Conservation (phyloP, 1,284 basidiomycete species). For the Porogramme epimiltina region DNA sequence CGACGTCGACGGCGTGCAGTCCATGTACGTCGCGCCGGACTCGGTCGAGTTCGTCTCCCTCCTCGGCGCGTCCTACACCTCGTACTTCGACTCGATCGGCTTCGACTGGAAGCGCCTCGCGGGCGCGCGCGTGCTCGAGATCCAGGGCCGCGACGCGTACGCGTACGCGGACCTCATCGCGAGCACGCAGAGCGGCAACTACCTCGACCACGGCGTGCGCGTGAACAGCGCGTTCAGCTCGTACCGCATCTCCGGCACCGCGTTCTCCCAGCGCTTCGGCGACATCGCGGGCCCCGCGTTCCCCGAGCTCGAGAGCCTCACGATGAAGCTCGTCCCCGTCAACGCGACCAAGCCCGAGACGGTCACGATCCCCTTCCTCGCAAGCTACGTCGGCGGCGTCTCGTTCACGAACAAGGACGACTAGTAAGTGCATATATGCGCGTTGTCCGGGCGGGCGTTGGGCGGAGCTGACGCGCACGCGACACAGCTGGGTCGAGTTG, state of each 20-base stretch:
- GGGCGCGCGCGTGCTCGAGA: slow-evolving; percentile 56
- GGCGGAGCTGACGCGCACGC: neutral
- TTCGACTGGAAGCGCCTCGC: slow-evolving; percentile 64
- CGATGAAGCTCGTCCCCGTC: slow-evolving; percentile 42
- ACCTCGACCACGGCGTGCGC: slow-evolving; percentile 61
- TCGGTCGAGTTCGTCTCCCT: slow-evolving; percentile 20
- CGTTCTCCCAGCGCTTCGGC: slow-evolving; percentile 59
- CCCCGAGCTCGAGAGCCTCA: slow-evolving; percentile 48
- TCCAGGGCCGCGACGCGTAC: slow-evolving; percentile 56
- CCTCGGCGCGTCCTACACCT: slow-evolving; percentile 38
- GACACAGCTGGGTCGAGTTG: slow-evolving; percentile 64
- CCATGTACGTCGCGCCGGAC: slow-evolving; percentile 60
- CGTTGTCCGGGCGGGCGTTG: too few relatives aligned
- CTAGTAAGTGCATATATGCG: slow-evolving; percentile 43
- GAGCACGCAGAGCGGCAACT: slow-evolving; percentile 60
- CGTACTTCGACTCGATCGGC: slow-evolving; percentile 49
- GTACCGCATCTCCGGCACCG: slow-evolving; percentile 50
- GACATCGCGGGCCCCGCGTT: slow-evolving; percentile 58
- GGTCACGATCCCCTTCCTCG: slow-evolving; percentile 54
- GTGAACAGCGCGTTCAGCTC: slow-evolving; percentile 66
- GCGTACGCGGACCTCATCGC: slow-evolving; percentile 60
- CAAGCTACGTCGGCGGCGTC: slow-evolving; percentile 43
- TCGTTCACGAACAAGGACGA: slow-evolving; percentile 53
- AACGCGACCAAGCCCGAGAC: slow-evolving; percentile 50
- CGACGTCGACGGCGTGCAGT: slow-evolving; percentile 52